phyloP scores from a whole-genome alignment of 2,329 filamentous ascomycete genomes.

The Paecilomyces variotii region DNA sequence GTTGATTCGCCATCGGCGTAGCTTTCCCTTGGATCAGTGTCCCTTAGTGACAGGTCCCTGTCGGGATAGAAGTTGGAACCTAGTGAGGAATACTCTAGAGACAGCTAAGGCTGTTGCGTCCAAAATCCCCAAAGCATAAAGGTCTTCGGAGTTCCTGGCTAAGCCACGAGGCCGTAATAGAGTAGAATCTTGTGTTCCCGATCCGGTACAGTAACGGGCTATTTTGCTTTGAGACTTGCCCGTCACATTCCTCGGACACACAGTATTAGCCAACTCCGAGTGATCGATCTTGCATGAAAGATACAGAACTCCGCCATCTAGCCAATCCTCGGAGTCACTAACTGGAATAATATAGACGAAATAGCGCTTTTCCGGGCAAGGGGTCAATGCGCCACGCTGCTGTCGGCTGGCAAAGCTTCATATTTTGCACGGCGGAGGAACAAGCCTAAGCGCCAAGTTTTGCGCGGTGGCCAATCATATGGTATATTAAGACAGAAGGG shows the following conservation, averaged over 20 bases:
- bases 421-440: background rate
- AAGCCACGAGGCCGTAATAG: background rate
- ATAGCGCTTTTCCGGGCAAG: background rate
- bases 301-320: background rate
- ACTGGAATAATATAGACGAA: background rate
- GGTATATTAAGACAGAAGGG: background rate
- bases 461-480: background rate
- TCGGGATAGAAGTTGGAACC: background rate
- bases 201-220: background rate
- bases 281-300: background rate
- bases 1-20: background rate
- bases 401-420: background rate
- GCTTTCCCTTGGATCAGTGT: background rate
- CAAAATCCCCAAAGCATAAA: too few relatives aligned
- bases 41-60: background rate
- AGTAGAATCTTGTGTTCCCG: background rate
- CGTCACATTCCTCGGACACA: background rate
- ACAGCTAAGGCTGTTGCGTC: background rate
- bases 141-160: background rate
- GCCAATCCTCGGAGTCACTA: background rate
- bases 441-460: background rate
- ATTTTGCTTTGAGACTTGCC: background rate
- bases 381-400: background rate
- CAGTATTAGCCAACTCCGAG: background rate
- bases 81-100: background rate